Evolutionary conservation across 192 early-diverging fungal genomes (phyloP).

Genomic region (Dimargaris xerosporica): DNA sequence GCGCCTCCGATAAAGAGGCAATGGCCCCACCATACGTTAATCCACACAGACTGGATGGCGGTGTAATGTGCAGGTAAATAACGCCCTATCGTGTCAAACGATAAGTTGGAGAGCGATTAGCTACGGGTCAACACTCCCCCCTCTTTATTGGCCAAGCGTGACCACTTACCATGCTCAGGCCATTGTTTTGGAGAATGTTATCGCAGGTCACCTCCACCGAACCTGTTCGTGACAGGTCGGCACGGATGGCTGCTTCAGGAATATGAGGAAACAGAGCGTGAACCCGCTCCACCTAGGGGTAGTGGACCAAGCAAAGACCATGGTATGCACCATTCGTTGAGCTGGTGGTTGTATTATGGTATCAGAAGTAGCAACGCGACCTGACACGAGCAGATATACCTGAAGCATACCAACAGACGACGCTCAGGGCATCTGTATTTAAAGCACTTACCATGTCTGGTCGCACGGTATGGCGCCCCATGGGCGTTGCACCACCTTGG

Average conservation of each 20-base stretch:
- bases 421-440: neutral
- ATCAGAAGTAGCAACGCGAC: neutral
- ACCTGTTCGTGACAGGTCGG: constrained; percentile 65
- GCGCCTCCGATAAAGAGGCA: neutral
- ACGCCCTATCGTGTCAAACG: too few relatives aligned
- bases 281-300: constrained; percentile 47
- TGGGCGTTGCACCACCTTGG: too few relatives aligned
- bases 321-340: neutral
- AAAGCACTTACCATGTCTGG: neutral
- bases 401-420: neutral
- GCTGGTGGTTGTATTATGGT: neutral
- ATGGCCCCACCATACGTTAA: neutral
- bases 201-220: constrained; percentile 68
- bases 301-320: too few relatives aligned
- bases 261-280: constrained; percentile 73
- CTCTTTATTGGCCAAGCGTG: too few relatives aligned
- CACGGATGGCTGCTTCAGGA: constrained; percentile 52
- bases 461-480: neutral
- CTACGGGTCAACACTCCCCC: too few relatives aligned
- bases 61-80: too few relatives aligned
- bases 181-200: constrained; percentile 57
- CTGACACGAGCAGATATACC: neutral
- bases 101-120: too few relatives aligned
- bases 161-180: too few relatives aligned
- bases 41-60: too few relatives aligned